These are phyloP conservation scores for Penicillium janthinellum DNA, from an alignment of 2,329 filamentous ascomycete species.

Conservation along the genomic window DNA sequence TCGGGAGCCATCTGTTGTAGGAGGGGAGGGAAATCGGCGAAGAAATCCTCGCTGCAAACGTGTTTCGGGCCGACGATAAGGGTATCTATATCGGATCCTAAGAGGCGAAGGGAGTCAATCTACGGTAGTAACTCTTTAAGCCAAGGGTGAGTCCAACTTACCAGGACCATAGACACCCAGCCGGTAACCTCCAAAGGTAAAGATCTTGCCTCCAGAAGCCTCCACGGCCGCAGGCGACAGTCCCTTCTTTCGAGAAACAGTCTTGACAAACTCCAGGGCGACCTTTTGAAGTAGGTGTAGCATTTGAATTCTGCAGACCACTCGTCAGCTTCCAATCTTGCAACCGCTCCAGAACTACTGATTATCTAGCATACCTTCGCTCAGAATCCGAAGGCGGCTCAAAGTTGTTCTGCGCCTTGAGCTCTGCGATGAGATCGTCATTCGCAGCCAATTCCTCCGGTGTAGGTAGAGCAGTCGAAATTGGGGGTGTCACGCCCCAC, in stretches of 20 bases:
- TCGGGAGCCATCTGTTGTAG: conserved; percentile 74
- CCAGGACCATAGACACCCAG: conserved; percentile 88
- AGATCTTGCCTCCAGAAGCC: conserved; percentile 86
- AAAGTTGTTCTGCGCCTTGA: conserved; percentile 89
- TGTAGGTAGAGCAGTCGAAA: conserved; percentile 76
- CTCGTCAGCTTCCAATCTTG: conserved; percentile 8
- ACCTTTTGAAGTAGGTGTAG: conserved; percentile 76
- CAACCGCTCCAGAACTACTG: not conserved
- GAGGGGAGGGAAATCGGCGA: conserved; percentile 79
- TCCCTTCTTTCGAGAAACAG: conserved; percentile 72
- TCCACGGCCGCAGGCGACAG: conserved; percentile 77
- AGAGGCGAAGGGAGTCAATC: conserved; percentile 8
- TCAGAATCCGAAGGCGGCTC: conserved; percentile 80
- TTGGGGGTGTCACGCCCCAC: conserved; percentile 80
- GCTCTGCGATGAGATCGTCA: conserved; percentile 76
- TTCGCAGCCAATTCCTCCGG: conserved; percentile 75
- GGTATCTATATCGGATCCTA: conserved; percentile 95
- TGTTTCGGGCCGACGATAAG: conserved; percentile 90
- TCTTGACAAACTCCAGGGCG: conserved; percentile 81
- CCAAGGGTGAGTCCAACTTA: conserved; percentile 34
- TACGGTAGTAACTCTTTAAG: not conserved
- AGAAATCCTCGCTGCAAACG: conserved; percentile 87
- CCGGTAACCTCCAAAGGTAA: conserved; percentile 94
- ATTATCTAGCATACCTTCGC: conserved; percentile 62
- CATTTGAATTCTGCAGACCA: conserved; percentile 62